phyloP scores from a whole-genome alignment of 1,139 yeast species.

The Yamadazyma sp. region DNA sequence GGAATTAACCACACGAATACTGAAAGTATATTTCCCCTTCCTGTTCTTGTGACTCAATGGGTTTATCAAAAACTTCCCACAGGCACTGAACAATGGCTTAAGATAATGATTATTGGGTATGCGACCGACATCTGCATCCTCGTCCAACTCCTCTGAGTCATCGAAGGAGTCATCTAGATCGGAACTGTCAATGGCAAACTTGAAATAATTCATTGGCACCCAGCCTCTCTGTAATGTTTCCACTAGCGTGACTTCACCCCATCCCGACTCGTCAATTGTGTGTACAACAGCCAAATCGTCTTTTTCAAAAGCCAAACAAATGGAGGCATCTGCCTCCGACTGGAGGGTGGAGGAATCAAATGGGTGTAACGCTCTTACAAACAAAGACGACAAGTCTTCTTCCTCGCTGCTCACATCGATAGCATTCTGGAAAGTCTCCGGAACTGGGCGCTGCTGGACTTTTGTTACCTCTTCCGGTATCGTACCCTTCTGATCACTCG shows the following conservation, averaged over 20 bases:
- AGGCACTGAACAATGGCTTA: slow-evolving; percentile 65
- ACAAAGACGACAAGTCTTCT: slow-evolving; percentile 45
- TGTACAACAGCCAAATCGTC: slow-evolving; percentile 86
- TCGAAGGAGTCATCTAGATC: slow-evolving; percentile 18
- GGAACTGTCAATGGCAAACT: slow-evolving; percentile 53
- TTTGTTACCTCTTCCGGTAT: no score
- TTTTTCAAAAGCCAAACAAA: slow-evolving; percentile 79
- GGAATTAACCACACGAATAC: slow-evolving; percentile 41
- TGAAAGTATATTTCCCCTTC: slow-evolving; percentile 44
- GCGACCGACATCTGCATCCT: slow-evolving; percentile 20
- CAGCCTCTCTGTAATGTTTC: slow-evolving; percentile 82
- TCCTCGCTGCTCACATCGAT: slow-evolving; percentile 19
- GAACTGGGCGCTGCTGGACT: background rate
- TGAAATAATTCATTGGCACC: slow-evolving; percentile 93
- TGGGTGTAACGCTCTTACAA: slow-evolving; percentile 70
- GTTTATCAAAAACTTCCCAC: slow-evolving; percentile 72
- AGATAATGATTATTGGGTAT: slow-evolving; percentile 48
- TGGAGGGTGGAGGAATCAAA: slow-evolving; percentile 73
- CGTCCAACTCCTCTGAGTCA: slow-evolving; percentile 20
- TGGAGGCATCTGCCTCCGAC: slow-evolving; percentile 65
- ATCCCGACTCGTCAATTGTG: slow-evolving; percentile 87
- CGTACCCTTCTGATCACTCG: background rate
- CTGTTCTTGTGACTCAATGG: slow-evolving; percentile 56
- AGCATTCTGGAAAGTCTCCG: slow-evolving; percentile 7
- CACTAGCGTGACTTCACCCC: slow-evolving; percentile 92